phyloP scores from a whole-genome alignment of 352 stramenopile species.

The Nothophytophthora sp. region DNA sequence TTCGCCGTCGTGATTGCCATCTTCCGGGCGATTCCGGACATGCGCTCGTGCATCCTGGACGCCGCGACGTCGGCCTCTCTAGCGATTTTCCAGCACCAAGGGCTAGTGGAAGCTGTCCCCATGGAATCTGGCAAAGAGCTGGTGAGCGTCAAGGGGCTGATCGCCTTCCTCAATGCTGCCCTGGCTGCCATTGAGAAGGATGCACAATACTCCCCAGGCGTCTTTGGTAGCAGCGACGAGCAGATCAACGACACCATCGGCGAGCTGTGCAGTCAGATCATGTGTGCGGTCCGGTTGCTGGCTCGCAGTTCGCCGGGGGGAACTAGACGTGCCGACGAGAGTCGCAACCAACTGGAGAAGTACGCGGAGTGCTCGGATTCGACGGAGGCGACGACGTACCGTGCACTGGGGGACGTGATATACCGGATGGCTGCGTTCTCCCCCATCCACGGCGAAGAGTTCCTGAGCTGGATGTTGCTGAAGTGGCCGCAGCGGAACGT shows the following conservation, averaged over 20 bases:
- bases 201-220: constrained; percentile 29
- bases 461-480: constrained; percentile 66
- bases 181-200: constrained; percentile 48
- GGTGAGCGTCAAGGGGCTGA: constrained; percentile 60
- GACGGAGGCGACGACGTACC: constrained; percentile 65
- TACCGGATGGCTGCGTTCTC: constrained; percentile 60
- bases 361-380: constrained; percentile 64
- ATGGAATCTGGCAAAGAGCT: constrained; percentile 22
- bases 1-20: constrained; percentile 62
- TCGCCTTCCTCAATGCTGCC: constrained; percentile 54
- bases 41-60: constrained; percentile 39
- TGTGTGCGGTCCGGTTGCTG: constrained; percentile 53
- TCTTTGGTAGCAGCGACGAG: constrained; percentile 37
- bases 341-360: constrained; percentile 69
- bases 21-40: constrained; percentile 40
- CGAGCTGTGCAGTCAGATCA: constrained; percentile 42
- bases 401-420: constrained; percentile 61
- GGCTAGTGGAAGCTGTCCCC: constrained; percentile 12
- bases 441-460: constrained; percentile 56
- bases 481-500: constrained; percentile 80
- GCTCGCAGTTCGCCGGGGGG: constrained; percentile 55
- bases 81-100: constrained; percentile 74
- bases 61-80: constrained; percentile 36
- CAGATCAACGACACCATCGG: constrained; percentile 38
- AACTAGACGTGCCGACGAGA: constrained; percentile 33